Percentiles rank a stretch among this genome's conserved stretches.
phyloP scores from a whole-genome alignment of 306 rosid genomes.

The Abrus pulchellus region DNA sequence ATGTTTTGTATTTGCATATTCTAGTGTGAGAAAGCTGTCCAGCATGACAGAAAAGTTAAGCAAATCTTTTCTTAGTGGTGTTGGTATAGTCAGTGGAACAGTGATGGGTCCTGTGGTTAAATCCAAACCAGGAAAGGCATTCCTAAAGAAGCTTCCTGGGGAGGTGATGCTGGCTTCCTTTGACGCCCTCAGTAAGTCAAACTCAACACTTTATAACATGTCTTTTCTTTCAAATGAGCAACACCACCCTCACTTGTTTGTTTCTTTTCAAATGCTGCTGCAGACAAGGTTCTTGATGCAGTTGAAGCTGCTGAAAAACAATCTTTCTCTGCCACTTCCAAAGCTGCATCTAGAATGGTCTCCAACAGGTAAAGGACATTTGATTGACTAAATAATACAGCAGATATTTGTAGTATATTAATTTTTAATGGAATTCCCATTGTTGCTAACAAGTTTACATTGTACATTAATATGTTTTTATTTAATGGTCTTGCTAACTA shows the following conservation, averaged over 20 bases:
- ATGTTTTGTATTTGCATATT: slow-evolving; percentile 32
- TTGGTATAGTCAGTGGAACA: slow-evolving; percentile 79
- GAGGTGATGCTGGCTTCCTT: slow-evolving; percentile 90
- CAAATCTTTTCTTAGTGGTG: slow-evolving; percentile 82
- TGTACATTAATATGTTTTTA: background rate
- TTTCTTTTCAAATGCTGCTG: slow-evolving; percentile 39
- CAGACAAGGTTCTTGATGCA: slow-evolving; percentile 92
- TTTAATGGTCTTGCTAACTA: too few species aligned
- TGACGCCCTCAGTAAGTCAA: slow-evolving; percentile 88
- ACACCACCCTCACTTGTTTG: slow-evolving; percentile 6
- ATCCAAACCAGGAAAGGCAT: slow-evolving; percentile 82
- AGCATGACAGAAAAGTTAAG: slow-evolving; percentile 88
- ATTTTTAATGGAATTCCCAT: too few species aligned
- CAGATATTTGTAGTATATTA: background rate
- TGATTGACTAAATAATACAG: background rate
- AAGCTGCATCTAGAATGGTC: slow-evolving; percentile 73
- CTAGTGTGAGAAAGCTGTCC: slow-evolving; percentile 78
- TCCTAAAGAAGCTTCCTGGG: slow-evolving; percentile 89
- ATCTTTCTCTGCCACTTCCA: slow-evolving; percentile 78
- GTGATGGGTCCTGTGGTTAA: slow-evolving; percentile 76
- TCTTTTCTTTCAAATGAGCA: slow-evolving; percentile 2
- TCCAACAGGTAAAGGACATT: slow-evolving; percentile 64
- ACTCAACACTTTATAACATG: background rate
- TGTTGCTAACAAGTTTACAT: slow-evolving; percentile 16
- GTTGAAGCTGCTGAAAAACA: slow-evolving; percentile 95